Evolutionary conservation across 306 rosid species (phyloP), one percentile per base, ranked within the genome.

Genomic region (Corylus avellana): DNA sequence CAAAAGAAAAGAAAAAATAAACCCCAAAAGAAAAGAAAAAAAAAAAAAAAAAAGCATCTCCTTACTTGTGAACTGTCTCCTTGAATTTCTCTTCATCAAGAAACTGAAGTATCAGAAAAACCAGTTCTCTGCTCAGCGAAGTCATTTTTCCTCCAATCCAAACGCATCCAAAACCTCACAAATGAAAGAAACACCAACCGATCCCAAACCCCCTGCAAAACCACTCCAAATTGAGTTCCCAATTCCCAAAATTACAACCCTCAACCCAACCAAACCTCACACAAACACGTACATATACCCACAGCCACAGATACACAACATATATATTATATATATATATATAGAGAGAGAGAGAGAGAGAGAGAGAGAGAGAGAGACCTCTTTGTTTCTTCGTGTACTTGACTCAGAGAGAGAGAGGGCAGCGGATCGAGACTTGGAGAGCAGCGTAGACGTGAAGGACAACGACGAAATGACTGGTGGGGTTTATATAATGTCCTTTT

Each of bases 61-160:
- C 91, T 27, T 84, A 95, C 99, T 85, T 95, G 84, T 92, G 99
- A 73, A 95, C 99, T 66, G 97, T 89, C 76, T 93, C 99, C 82
- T 93, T 95, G 78, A 92, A 95, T 93, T 95, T 95, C 86, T 95
- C 99, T 86, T 95, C 99, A 39, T 95, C 98, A 3, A 95, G 92
- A 87, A 95, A 95, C 91, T 95, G 99, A 84, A 93, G 99, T 91
- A 95, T 95, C 50, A 95, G 97, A 90, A 93, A 95, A 62, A 93
- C 99, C 12, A 93, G 94, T 77, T 95, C 99, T 80, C 99, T 91
- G 94, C 98, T 95, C 8, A 95, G 91, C 83, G 99, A 95, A 79
- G 98, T 89, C 99, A 95, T 95, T 12, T 58, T 59, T 25, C 66
- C 32, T 59, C 37, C 66, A 20, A 25, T 22, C 39, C 66, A 25